These are phyloP conservation scores for Stemphylium beticola DNA, from an alignment of 2,329 filamentous ascomycete genomes.

Conservation along the genomic window DNA sequence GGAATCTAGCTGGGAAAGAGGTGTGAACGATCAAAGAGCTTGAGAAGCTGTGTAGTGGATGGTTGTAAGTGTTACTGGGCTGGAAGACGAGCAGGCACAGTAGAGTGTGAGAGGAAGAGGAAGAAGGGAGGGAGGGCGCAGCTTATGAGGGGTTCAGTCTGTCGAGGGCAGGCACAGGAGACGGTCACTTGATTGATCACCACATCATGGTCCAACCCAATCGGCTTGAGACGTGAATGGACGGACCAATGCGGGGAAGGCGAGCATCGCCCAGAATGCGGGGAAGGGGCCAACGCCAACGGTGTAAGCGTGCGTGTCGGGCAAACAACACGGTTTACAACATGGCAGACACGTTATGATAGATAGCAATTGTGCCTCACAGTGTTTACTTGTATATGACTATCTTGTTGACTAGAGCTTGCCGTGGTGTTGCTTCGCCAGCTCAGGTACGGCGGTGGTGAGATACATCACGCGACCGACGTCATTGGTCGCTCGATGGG, in stretches of 20 bases:
- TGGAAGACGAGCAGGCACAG: constrained; percentile 30
- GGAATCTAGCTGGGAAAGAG: constrained; percentile 9
- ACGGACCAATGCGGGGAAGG: constrained; percentile 30
- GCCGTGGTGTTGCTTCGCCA: constrained; percentile 4
- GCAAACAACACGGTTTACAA: background rate
- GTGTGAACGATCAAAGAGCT: constrained; percentile 21
- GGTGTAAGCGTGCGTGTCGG: constrained; percentile 11
- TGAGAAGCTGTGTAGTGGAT: constrained; percentile 16
- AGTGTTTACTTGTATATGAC: background rate
- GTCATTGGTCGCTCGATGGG: constrained; percentile 32
- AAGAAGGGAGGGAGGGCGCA: constrained; percentile 32
- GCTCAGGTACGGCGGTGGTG: constrained; percentile 24
- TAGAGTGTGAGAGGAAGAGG: constrained; percentile 26
- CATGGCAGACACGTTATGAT: constrained; percentile 1
- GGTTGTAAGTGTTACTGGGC: constrained; percentile 10
- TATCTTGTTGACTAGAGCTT: constrained; percentile 8
- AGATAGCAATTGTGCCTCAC: constrained; percentile 35
- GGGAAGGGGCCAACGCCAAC: constrained; percentile 24
- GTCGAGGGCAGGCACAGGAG: constrained; percentile 28
- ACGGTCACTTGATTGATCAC: constrained; percentile 47
- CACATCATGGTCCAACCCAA: constrained; percentile 32
- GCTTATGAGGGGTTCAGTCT: constrained; percentile 44
- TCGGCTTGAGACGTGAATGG: constrained; percentile 39
- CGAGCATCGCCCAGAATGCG: constrained; percentile 28
- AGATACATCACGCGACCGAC: constrained; percentile 43